Base-by-base conservation (phyloP, 2,329 filamentous ascomycete species). In the Ophiostoma populinum region DNA sequence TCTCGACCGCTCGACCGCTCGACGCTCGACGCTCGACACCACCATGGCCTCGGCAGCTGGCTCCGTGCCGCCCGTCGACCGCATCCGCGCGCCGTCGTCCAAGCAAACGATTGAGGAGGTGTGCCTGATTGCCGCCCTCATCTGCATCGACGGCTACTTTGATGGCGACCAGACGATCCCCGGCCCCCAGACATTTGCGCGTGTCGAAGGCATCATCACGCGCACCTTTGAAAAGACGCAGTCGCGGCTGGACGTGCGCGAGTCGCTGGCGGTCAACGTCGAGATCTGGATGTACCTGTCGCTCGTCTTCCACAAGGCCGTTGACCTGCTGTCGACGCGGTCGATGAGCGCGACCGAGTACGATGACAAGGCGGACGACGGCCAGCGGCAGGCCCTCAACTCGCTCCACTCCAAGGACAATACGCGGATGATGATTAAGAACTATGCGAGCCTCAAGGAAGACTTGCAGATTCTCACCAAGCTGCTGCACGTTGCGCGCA, bases 221-320 rank as follows among this genome's bases (percentile, higher is more conserved):
- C 68, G 63, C 47, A 75, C 70, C 2, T 51, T 77, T 25, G 71
- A 76, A 45, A 73, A 73, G 55, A 76, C 71, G 4, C 68, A 75
- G 43, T 69, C 63, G 1, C 60, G 67, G 16, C 63, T 69, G 38
- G 67, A 72, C 40, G 67, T 72, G 22, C 61, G 71, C 67, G 71
- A 75, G 49, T 59, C 62, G 3, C 53, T 77, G 25, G 70, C 70
- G 5, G 63, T 63, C 40, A 77, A 76, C 43, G 65, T 77, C 19
- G 65, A 67, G 41, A 67, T 76, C 38, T 77, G 72, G 72, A 66
- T 75, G 44, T 73, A 70, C 57, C 55, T 77, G 39, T 67, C 68
- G 19, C 63, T 64, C 39, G 70, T 73, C 42, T 73, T 77, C 46
- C 63, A 61, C 13, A 65, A 68, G 21, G 69, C 72, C 8, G 65